Base-by-base conservation (phyloP, 116 monocot species). In the Posidonia oceanica region DNA sequence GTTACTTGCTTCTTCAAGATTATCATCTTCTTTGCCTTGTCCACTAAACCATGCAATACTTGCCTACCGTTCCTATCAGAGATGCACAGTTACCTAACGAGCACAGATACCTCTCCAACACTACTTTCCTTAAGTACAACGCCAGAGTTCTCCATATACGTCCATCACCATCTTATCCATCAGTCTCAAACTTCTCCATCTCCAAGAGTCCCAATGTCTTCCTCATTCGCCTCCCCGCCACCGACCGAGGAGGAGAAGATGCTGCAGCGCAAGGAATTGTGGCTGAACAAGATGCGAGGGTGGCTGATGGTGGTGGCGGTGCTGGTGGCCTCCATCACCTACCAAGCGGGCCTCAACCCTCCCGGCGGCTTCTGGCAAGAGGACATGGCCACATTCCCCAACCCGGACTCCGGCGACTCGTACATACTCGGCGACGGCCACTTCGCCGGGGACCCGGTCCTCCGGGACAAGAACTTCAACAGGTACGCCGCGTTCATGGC, bases 361-460 rank as follows among this genome's bases (percentile, higher is more conserved):
- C 78, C 78, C 6, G 78, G 78, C 3, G 78, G 78, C 21, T 78
- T 74, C 41, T 78, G 78, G 74, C 73, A 78, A 59, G 78, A 78
- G 7, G 69, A 73, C 73, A 67, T 72, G 69, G 29, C 73, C 7
- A 69, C 73, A 3, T 52, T 51, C 29, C 63, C 59, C 11, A 38
- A 36, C 17, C 7, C 59, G 0, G 68, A 61, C 14, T 53, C 10
- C 23, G 14, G 23, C 15, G 51, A 61, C 22, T 44, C 72, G 10
- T 77, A 66, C 71, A 71, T 77, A 20, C 54, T 54, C 23, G 78
- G 69, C 5, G 11, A 29, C 23, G 73, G 73, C 22, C 78, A 78
- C 73, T 69, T 69, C 62, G 78, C 78, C 20, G 78, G 78, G 17
- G 73, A 78, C 15, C 78, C 78, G 0, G 16, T 78, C 17, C 36